phyloP scores from a whole-genome alignment of 345 rosid species.

The Bruguiera parviflora region DNA sequence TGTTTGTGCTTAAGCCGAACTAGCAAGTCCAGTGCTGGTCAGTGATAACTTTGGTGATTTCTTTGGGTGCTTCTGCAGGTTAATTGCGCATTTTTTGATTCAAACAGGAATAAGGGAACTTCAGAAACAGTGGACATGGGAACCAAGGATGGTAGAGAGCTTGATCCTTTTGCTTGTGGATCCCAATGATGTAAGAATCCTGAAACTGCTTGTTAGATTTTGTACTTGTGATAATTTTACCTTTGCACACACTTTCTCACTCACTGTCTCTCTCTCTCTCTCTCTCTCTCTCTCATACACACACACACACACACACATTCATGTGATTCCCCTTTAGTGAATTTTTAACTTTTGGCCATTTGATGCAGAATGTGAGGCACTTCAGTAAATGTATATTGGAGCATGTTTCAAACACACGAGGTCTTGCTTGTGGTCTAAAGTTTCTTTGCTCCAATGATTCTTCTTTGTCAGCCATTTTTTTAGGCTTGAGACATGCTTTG shows the following conservation, averaged over 20 bases:
- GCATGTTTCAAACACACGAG: conserved; percentile 73
- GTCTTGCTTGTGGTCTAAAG: conserved; percentile 79
- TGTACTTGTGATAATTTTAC: neutral
- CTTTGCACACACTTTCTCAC: neutral
- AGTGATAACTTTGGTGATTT: neutral
- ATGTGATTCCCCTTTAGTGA: conserved; percentile 14
- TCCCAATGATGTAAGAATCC: conserved; percentile 74
- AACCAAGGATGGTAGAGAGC: conserved; percentile 80
- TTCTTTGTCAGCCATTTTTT: conserved; percentile 53
- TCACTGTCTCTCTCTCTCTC: neutral
- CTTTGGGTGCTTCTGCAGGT: conserved; percentile 46
- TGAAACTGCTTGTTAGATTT: neutral
- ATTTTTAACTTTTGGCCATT: conserved; percentile 19
- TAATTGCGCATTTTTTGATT: conserved; percentile 65
- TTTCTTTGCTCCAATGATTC: conserved; percentile 67
- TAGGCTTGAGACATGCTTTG: conserved; percentile 76
- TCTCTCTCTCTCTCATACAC: too few relatives aligned
- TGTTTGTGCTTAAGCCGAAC: neutral
- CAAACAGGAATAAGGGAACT: conserved; percentile 60
- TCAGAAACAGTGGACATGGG: conserved; percentile 87
- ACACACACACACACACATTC: neutral
- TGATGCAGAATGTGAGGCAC: conserved; percentile 76
- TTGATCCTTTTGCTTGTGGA: conserved; percentile 83
- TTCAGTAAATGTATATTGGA: conserved; percentile 84
- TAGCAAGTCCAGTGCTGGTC: neutral